Conservation (phyloP, 2,329 filamentous ascomycete genomes). For the Talaromyces marneffei region DNA sequence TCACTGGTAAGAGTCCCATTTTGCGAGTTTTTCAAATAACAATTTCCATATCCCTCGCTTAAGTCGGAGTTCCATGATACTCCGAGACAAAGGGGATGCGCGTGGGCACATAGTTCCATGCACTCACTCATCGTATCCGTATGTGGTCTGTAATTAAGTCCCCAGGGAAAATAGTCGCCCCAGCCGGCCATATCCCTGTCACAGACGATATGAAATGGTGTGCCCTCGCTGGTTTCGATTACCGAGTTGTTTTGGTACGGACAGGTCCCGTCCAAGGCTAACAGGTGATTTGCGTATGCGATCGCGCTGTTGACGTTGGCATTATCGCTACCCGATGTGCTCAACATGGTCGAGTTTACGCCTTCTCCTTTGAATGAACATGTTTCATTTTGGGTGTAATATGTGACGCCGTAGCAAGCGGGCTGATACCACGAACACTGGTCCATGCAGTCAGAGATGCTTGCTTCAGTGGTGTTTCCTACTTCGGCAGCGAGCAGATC, state of each 20-base stretch:
- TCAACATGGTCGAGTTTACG: neutral
- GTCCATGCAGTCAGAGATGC: slow-evolving; percentile 4
- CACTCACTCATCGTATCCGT: slow-evolving; percentile 7
- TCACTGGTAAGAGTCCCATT: neutral
- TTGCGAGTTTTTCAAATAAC: slow-evolving; percentile 8
- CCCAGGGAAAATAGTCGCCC: slow-evolving; percentile 5
- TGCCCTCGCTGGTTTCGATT: neutral
- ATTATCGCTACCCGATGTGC: neutral
- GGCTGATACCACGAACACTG: slow-evolving; percentile 1
- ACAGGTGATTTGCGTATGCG: neutral
- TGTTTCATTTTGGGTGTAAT: slow-evolving; percentile 8
- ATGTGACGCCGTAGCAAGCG: slow-evolving; percentile 4
- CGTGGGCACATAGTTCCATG: neutral
- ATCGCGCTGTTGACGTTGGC: slow-evolving; percentile 9
- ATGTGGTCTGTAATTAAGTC: neutral
- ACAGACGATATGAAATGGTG: slow-evolving; percentile 6
- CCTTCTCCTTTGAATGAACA: neutral
- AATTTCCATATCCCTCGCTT: neutral
- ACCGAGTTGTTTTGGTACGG: slow-evolving; percentile 9
- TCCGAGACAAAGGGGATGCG: slow-evolving; percentile 5
- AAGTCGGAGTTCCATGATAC: slow-evolving; percentile 6
- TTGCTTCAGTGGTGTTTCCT: neutral
- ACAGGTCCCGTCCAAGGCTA: neutral
- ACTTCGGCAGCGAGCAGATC: neutral
- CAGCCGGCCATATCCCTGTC: neutral